Evolutionary conservation across 495 filamentous ascomycete genomes (phyloP), one percentile per base, ranked within the genome.

Genomic region (Penicillium herquei): DNA sequence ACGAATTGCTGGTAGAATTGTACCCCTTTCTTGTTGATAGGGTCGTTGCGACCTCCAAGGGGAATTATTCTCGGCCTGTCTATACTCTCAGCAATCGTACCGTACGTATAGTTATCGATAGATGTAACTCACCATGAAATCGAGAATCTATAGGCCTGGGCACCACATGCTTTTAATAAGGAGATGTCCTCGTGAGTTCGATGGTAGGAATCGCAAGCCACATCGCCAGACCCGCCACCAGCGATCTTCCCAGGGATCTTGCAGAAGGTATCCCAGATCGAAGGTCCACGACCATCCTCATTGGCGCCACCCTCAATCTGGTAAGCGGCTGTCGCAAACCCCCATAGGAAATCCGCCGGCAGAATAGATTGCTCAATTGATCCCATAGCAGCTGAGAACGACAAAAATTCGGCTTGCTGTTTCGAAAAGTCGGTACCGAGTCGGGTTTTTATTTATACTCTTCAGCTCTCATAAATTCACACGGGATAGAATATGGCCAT

Each of bases 321-420:
- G 75, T 89, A 90, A 58, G 86, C 88, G 60, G 88, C 88, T 39
- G 88, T 93, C 58, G 89, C 87, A 69, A 89, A 93, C 51, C 88
- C 89, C 89, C 89, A 92, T 55, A 89, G 67, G 67, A 92, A 92
- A 67, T 90, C 88, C 48, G 83, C 80, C 41, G 85, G 86, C 53
- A 92, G 77, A 66, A 76, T 71, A 16, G 72, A 70, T 46, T 49
- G 47, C n/a, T 18, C 14, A 26, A 49, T 49, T 7, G 47, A 39
- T 26, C 46, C 26, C 37, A 49, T 56, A 18, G 51, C 49, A 26
- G 26, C 1, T 10, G 14, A 41, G 54, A 47, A 4, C 16, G 43
- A 26, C 10, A 55, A 53, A 55, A 7, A 46, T n/a, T 30, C 10
- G 12, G 10, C 7, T 4, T 21, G 21, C 21, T 26, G 21, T 26